These are phyloP conservation scores for Fomitopsis serialis DNA, from an alignment of 768 basidiomycete species.

Conservation along the genomic window DNA sequence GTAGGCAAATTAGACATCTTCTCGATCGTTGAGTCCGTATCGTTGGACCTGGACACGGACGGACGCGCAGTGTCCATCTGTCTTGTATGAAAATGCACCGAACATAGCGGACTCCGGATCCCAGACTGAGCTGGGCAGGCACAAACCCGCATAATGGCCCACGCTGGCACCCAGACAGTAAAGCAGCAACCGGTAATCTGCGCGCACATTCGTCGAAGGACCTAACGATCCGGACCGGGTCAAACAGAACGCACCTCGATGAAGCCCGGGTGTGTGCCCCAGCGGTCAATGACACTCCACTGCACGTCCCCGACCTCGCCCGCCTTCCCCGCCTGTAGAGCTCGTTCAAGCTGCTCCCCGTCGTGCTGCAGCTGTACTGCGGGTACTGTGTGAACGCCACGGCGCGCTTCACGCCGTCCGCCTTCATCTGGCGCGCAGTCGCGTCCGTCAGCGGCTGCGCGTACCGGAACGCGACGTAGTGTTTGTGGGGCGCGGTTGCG, in stretches of 20 bases:
- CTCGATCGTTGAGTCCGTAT: no score
- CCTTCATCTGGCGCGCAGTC: conserved; percentile 77
- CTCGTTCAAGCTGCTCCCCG: conserved; percentile 96
- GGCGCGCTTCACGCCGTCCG: conserved; percentile 87
- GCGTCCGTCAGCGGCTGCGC: conserved; percentile 84
- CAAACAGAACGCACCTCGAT: conserved; percentile 62
- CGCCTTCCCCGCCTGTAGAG: conserved; percentile 61
- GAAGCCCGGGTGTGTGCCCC: conserved; percentile 94
- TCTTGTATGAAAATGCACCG: no score
- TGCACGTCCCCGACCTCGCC: conserved; percentile 66
- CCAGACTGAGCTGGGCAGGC: no score
- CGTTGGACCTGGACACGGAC: no score
- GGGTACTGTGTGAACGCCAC: conserved; percentile 98
- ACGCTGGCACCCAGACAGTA: no score
- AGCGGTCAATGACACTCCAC: conserved; percentile 98
- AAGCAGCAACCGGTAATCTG: no score
- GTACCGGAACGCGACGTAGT: conserved; percentile 95
- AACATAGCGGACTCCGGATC: no score
- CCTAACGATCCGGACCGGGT: no score
- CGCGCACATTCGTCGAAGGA: no score
- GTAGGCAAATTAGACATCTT: neutral
- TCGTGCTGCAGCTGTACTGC: conserved; percentile 97
- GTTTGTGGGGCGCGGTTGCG: conserved; percentile 88
- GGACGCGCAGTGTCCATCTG: no score
- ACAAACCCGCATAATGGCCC: no score